These are phyloP conservation scores for Brettanomyces bruxellensis DNA, from an alignment of 805 yeast genomes.

Conservation along the genomic window DNA sequence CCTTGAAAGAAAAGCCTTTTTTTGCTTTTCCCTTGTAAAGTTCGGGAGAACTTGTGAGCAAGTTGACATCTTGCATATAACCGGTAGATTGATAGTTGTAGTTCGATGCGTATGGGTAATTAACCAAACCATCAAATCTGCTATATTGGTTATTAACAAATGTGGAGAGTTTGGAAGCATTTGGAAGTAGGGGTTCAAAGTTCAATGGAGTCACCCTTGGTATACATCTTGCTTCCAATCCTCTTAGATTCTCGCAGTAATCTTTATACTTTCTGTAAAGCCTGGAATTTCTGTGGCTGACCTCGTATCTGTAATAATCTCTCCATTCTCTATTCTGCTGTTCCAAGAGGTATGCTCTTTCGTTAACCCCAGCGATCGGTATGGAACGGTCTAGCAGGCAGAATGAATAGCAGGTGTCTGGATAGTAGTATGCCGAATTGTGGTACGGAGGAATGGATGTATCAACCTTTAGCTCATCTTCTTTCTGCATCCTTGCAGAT, in stretches of 20 bases:
- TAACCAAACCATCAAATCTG: slow-evolving; percentile 20
- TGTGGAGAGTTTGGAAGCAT: slow-evolving; percentile 13
- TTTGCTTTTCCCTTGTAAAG: slow-evolving; percentile 25
- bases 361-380: slow-evolving; percentile 20
- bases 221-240: background rate
- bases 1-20: slow-evolving; percentile 16
- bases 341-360: slow-evolving; percentile 22
- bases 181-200: slow-evolving; percentile 6
- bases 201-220: slow-evolving; percentile 1
- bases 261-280: slow-evolving; percentile 30
- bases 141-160: slow-evolving; percentile 18
- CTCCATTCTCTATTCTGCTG: slow-evolving; percentile 37
- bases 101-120: slow-evolving; percentile 46
- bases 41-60: slow-evolving; percentile 39
- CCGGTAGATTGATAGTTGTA: slow-evolving; percentile 41
- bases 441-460: slow-evolving; percentile 6
- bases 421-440: slow-evolving; percentile 20
- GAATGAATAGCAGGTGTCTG: slow-evolving; percentile 30
- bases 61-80: slow-evolving; percentile 38
- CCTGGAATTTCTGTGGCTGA: slow-evolving; percentile 32
- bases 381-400: slow-evolving; percentile 16
- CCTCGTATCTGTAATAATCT: slow-evolving; percentile 29
- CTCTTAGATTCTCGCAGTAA: slow-evolving; percentile 19
- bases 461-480: slow-evolving; percentile 10
- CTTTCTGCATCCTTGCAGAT: background rate